Conservation (phyloP, 257 asterid genomes). For the Cynanchum wilfordii region DNA sequence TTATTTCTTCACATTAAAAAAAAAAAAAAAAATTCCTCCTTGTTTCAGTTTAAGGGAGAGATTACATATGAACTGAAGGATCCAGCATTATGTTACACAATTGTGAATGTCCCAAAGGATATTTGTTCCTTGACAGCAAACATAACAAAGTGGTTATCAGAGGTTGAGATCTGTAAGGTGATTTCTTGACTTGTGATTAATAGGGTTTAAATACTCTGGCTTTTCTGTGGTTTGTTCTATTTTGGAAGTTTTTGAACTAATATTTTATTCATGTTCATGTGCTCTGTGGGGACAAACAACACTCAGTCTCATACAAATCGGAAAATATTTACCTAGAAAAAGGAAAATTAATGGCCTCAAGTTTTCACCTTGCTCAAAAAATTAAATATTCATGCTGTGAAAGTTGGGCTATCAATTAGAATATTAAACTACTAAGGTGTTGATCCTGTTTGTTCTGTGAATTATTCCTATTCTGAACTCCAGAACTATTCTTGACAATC, state of each 20-base stretch:
- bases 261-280: not conserved
- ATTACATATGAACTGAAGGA: constrained; percentile 86
- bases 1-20: not conserved
- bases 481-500: not conserved
- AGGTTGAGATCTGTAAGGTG: constrained; percentile 90
- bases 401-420: not conserved
- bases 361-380: not conserved
- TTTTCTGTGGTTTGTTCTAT: not conserved
- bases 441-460: not conserved
- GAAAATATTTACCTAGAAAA: not conserved
- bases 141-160: constrained; percentile 72
- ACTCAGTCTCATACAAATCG: not conserved
- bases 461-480: not conserved
- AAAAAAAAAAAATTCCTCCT: constrained; percentile 16
- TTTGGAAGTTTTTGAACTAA: not conserved
- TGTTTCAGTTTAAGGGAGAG: constrained; percentile 74
- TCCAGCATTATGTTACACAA: constrained; percentile 70
- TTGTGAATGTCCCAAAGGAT: constrained; percentile 58
- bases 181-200: constrained; percentile 17
- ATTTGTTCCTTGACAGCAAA: constrained; percentile 68
- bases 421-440: not conserved
- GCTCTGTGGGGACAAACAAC: not conserved
- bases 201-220: not conserved
- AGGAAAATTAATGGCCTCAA: not conserved
- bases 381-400: not conserved